Conservation (phyloP, 345 rosid genomes). For the Melaleuca quinquenervia region DNA sequence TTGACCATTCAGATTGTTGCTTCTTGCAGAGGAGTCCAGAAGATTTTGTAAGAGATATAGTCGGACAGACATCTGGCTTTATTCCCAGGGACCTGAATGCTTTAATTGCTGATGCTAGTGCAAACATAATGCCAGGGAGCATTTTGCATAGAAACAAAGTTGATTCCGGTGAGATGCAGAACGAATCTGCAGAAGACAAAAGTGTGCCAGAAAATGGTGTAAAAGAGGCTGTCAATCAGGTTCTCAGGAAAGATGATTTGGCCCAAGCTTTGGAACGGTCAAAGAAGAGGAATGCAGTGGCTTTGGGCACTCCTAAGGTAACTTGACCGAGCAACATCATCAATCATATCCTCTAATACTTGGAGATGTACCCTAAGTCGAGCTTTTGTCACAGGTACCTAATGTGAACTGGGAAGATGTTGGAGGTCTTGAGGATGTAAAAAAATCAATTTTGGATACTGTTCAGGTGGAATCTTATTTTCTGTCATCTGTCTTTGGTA, state of each 20-base stretch:
- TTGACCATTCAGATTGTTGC: slow-evolving; percentile 11
- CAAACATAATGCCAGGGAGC: slow-evolving; percentile 38
- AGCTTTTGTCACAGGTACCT: slow-evolving; percentile 46
- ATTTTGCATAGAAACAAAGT: slow-evolving; percentile 21
- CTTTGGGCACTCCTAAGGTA: slow-evolving; percentile 97
- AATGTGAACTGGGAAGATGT: slow-evolving; percentile 98
- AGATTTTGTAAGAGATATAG: slow-evolving; percentile 57
- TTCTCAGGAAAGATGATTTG: slow-evolving; percentile 39
- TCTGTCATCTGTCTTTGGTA: background rate
- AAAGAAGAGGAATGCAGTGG: slow-evolving; percentile 91
- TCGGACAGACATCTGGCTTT: slow-evolving; percentile 95
- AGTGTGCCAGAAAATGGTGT: slow-evolving; percentile 16
- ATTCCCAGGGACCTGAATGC: slow-evolving; percentile 82
- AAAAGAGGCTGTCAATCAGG: slow-evolving; percentile 11
- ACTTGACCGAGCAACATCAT: slow-evolving; percentile 1
- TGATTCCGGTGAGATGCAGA: slow-evolving; percentile 10
- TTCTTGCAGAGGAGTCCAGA: slow-evolving; percentile 51
- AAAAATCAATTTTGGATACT: slow-evolving; percentile 84
- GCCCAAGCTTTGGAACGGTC: slow-evolving; percentile 70
- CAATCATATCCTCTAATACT: background rate
- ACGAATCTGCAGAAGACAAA: slow-evolving; percentile 19
- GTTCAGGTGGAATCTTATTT: slow-evolving; percentile 50
- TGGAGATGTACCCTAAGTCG: background rate
- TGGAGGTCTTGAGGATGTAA: slow-evolving; percentile 96
- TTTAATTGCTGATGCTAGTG: slow-evolving; percentile 84